Percentiles rank a stretch among this genome's conserved stretches.
phyloP scores from a whole-genome alignment of 805 yeast genomes.

The Phaffomyces antillensis region DNA sequence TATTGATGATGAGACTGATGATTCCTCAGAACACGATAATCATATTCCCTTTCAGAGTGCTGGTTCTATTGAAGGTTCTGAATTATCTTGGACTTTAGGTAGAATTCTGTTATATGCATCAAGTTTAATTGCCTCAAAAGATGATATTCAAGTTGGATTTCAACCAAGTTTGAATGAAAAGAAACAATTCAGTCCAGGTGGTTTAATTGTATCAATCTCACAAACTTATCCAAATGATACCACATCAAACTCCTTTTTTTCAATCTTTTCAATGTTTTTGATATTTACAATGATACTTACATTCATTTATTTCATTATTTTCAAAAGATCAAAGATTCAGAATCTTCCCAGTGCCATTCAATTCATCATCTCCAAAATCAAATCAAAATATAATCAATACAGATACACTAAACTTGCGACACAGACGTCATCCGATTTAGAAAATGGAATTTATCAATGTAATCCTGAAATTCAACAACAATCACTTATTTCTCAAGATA shows the following conservation, averaged over 20 bases:
- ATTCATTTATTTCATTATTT: constrained; percentile 8
- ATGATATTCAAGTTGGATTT: constrained; percentile 14
- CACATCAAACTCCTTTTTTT: constrained; percentile 6
- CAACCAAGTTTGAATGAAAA: constrained; percentile 21
- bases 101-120: constrained; percentile 79
- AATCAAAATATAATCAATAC: constrained; percentile 13
- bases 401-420: constrained; percentile 15
- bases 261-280: constrained; percentile 1
- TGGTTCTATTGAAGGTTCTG: constrained; percentile 71
- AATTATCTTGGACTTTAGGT: constrained; percentile 94
- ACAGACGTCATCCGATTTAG: constrained; percentile 16
- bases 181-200: constrained; percentile 18
- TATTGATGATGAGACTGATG: constrained; percentile 16
- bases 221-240: constrained; percentile 1
- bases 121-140: constrained; percentile 27
- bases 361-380: constrained; percentile 10
- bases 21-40: constrained; percentile 20
- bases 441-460: constrained; percentile 10
- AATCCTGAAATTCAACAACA: too few species aligned
- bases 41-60: constrained; percentile 77
- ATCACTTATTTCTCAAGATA: too few species aligned
- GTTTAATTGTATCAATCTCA: constrained; percentile 2
- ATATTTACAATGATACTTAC: not conserved
- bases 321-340: constrained; percentile 8
- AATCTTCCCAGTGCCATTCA: constrained; percentile 11